Conservation (phyloP, 2,329 filamentous ascomycete species). For the Microsporum canis region DNA sequence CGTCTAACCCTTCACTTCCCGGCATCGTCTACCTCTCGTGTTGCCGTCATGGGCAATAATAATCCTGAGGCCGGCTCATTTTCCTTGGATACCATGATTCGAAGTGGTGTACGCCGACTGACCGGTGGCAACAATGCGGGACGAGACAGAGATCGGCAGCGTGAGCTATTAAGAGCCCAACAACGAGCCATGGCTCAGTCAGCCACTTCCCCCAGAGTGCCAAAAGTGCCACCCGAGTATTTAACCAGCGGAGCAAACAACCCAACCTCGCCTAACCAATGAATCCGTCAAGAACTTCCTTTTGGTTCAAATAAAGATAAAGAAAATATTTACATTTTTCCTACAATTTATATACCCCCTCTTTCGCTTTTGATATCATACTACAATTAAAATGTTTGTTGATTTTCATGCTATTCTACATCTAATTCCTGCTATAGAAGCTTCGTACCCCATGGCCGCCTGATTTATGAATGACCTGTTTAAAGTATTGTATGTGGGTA, state of each 20-base stretch:
- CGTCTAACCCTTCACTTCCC: constrained; percentile 32
- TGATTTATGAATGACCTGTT: background rate
- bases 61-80: constrained; percentile 31
- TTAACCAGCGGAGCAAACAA: constrained; percentile 22
- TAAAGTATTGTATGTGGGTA: background rate
- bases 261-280: background rate
- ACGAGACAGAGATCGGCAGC: constrained; percentile 36
- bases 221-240: constrained; percentile 39
- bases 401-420: background rate
- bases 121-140: constrained; percentile 33
- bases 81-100: constrained; percentile 36
- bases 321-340: background rate
- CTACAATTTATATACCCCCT: background rate
- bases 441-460: background rate
- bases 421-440: background rate
- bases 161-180: constrained; percentile 33
- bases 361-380: background rate
- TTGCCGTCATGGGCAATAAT: constrained; percentile 8
- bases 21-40: constrained; percentile 14
- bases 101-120: constrained; percentile 38
- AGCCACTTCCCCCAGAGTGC: constrained; percentile 32
- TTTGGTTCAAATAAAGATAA: background rate
- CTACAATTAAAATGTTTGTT: background rate
- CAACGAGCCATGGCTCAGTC: constrained; percentile 31
- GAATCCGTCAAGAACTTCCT: background rate